Evolutionary conservation across 2,329 filamentous ascomycete genomes (phyloP).

Genomic region (Pyrenophora teres): DNA sequence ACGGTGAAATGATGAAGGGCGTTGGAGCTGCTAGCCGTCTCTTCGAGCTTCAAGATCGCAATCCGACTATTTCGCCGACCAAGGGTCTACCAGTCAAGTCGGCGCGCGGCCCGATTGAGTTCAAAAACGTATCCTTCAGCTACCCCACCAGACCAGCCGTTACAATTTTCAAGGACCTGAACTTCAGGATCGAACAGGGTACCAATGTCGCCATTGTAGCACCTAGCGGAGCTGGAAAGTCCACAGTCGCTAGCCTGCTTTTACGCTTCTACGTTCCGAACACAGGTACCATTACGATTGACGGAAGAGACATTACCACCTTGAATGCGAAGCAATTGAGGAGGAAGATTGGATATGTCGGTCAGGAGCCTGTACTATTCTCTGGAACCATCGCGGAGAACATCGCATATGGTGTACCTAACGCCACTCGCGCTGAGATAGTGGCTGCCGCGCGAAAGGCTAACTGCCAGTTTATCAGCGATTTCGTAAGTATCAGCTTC

Average conservation of each 20-base stretch:
- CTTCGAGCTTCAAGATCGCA: constrained; percentile 92
- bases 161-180: constrained; percentile 83
- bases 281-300: constrained; percentile 76
- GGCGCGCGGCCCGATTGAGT: constrained; percentile 85
- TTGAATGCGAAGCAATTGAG: constrained; percentile 95
- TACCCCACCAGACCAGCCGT: constrained; percentile 95
- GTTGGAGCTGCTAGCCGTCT: constrained; percentile 94
- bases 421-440: constrained; percentile 78
- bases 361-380: constrained; percentile 93
- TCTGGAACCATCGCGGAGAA: constrained; percentile 85
- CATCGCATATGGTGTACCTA: constrained; percentile 86
- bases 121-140: constrained; percentile 82
- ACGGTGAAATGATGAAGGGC: constrained; percentile 98
- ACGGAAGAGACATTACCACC: constrained; percentile 77
- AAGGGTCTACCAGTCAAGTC: constrained; percentile 78
- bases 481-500: constrained; percentile 67
- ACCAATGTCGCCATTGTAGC: constrained; percentile 96
- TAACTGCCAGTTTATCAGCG: constrained; percentile 95
- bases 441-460: constrained; percentile 85
- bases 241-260: constrained; percentile 88
- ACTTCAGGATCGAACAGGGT: constrained; percentile 89
- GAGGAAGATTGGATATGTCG: constrained; percentile 90
- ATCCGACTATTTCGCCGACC: constrained; percentile 85
- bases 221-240: constrained; percentile 94
- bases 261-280: constrained; percentile 90